phyloP scores from a whole-genome alignment of 495 filamentous ascomycete genomes.

The Neurospora sp. region DNA sequence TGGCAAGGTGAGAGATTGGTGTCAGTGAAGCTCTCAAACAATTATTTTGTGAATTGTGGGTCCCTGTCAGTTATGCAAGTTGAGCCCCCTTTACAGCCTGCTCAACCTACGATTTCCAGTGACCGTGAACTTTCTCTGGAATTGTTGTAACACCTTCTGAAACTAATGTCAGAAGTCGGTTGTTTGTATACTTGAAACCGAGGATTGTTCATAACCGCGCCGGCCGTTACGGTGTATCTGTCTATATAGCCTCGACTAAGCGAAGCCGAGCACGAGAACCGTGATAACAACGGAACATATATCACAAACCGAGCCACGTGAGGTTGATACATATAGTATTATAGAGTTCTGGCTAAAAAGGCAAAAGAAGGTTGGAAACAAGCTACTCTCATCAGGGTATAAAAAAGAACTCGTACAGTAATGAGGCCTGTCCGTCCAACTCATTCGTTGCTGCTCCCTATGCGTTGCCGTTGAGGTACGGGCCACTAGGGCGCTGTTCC shows the following conservation, averaged over 20 bases:
- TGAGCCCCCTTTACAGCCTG: background rate
- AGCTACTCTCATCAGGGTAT: background rate
- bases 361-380: background rate
- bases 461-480: background rate
- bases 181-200: background rate
- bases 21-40: background rate
- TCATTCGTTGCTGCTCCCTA: background rate
- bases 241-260: background rate
- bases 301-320: background rate
- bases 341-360: background rate
- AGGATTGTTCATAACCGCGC: background rate
- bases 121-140: background rate
- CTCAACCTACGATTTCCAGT: background rate
- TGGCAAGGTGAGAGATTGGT: background rate
- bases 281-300: background rate
- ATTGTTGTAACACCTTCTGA: background rate
- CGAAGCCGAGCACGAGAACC: background rate
- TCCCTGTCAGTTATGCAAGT: background rate
- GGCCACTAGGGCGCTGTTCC: background rate
- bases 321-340: background rate
- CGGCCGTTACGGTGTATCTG: background rate
- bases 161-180: background rate
- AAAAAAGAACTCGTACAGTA: background rate
- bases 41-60: background rate
- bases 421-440: background rate